A percentile compares a stretch with the other conserved stretches of the same genome.
Evolutionary conservation across 768 basidiomycete species (phyloP).

Genomic region (Cytidiella melzeri): DNA sequence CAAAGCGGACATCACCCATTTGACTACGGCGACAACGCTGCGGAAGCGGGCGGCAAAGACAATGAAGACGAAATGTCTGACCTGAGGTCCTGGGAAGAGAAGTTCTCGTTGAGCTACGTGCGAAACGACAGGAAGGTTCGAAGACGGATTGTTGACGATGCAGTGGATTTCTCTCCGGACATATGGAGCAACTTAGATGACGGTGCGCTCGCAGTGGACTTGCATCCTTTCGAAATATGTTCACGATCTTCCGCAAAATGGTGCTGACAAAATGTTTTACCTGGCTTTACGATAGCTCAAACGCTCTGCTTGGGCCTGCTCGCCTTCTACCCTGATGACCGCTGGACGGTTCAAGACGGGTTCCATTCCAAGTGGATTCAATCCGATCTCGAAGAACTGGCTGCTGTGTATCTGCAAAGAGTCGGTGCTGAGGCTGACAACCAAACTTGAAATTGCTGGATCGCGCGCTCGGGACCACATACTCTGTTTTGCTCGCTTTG

Average conservation of each 20-base stretch:
- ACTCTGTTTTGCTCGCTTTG: neutral
- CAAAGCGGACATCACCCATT: constrained; percentile 74
- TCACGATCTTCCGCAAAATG: too few relatives aligned
- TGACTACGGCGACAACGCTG: constrained; percentile 42
- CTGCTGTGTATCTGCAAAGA: constrained; percentile 53
- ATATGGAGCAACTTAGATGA: constrained; percentile 53
- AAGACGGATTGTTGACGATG: constrained; percentile 59
- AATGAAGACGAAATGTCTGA: constrained; percentile 8
- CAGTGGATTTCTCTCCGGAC: constrained; percentile 46
- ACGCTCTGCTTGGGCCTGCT: constrained; percentile 56
- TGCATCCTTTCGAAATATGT: too few relatives aligned
- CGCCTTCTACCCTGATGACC: constrained; percentile 45
- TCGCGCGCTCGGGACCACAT: neutral
- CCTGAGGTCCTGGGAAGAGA: constrained; percentile 19
- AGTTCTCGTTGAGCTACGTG: constrained; percentile 37
- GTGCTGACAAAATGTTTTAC: too few relatives aligned
- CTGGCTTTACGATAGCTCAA: constrained; percentile 39
- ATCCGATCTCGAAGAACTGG: constrained; percentile 54
- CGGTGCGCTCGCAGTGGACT: constrained; percentile 39
- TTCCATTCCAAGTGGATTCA: constrained; percentile 63
- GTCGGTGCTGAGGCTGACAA: constrained; percentile 23
- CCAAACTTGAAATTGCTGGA: neutral
- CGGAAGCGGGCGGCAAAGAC: constrained; percentile 17
- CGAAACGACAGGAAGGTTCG: constrained; percentile 58
- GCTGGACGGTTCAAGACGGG: constrained; percentile 60